Percentiles rank a stretch among this genome's conserved stretches.
Conservation (phyloP, 139 green algal genomes). For the Astrephomene gubernaculifera region DNA sequence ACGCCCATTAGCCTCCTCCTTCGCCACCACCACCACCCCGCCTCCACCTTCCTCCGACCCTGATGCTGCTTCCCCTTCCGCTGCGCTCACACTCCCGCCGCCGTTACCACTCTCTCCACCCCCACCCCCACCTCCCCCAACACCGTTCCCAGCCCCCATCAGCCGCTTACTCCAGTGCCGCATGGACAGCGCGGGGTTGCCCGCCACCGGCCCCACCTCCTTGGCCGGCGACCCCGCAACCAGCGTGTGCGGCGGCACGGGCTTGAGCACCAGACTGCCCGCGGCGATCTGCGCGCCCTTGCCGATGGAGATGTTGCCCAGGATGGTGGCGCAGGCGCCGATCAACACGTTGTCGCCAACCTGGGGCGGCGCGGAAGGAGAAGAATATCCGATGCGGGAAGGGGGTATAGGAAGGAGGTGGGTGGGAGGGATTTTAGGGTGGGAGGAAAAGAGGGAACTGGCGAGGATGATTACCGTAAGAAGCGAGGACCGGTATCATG, state of each 20-base stretch:
- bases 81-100: background rate
- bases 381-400: too few relatives aligned
- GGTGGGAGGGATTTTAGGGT: too few relatives aligned
- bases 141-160: background rate
- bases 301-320: constrained; percentile 96
- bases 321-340: constrained; percentile 79
- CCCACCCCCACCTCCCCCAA: background rate
- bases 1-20: background rate
- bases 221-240: constrained; percentile 92
- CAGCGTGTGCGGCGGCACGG: constrained; percentile 83
- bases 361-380: too few relatives aligned
- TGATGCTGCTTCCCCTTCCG: background rate
- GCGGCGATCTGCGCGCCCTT: constrained; percentile 89
- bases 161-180: constrained; percentile 49
- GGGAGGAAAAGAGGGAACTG: too few relatives aligned
- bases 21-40: background rate
- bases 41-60: background rate
- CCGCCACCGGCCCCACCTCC: constrained; percentile 79
- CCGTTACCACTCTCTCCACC: background rate
- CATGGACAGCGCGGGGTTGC: constrained; percentile 63
- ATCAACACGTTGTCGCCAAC: constrained; percentile 77
- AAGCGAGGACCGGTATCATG: too few relatives aligned
- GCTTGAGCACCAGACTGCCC: constrained; percentile 91
- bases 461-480: too few relatives aligned
- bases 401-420: too few relatives aligned